Base-by-base conservation (phyloP, 768 basidiomycete species). In the Mycena polygramma region DNA sequence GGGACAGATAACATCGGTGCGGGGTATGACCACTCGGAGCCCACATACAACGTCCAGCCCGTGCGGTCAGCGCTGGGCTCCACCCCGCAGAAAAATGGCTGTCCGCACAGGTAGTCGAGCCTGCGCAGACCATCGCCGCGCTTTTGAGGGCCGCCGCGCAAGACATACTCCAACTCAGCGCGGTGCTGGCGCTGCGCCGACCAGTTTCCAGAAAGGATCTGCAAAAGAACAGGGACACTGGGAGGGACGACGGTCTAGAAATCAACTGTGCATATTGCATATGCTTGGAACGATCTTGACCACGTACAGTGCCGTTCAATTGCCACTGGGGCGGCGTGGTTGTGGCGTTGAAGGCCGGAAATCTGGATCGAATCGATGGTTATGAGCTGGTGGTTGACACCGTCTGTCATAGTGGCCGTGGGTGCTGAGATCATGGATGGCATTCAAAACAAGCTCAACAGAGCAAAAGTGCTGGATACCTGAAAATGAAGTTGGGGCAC, bases 291-390 rank as follows among this genome's bases (percentile, higher is more conserved):
- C n/a, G n/a, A n/a, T n/a, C n/a, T n/a, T n/a, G n/a, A n/a, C n/a
- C n/a, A 45, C 60, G 26, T 46, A 60, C 69, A 24, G 69, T 35
- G 26, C 45, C 39, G 24, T 70, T 70, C 15, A 70, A 35, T 7
- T 22, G 14, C n/a, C 6, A 70, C 14, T 8, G 13, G 4, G 20
- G 22, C 22, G 15, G 41, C 15, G 41, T 41, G 41, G 35, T 49
- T 5, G n/a, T 20, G 1, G 1, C 0, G 14, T 67, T 35, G 19
- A 67, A 19, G 1, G 48, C 80, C 77, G 62, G 80, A 80, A 46
- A 85, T 79, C 46, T 79, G 76, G 19, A 88, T 77, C 2, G 78
- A 80, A 61, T 84, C 81, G 6, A 83, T 84, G 7, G 73, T 71
- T 19, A 83, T 72, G 10, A 82, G 82, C 36, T 80, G 69, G 9